phyloP scores from a whole-genome alignment of 257 asterid genomes.

The Jacaranda copaia region DNA sequence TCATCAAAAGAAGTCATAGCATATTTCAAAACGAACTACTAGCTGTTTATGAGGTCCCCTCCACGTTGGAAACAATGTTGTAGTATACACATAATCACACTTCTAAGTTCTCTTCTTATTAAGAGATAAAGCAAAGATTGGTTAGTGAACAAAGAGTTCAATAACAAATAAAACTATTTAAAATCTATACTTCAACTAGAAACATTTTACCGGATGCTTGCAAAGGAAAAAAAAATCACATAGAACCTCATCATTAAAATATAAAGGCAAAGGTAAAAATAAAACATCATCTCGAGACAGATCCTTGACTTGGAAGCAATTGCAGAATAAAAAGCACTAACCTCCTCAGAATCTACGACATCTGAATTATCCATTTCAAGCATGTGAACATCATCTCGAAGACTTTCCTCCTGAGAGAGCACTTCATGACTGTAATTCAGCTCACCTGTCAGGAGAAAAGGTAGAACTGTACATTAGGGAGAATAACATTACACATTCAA shows the following conservation, averaged over 20 bases:
- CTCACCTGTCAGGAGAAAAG: conserved; percentile 50
- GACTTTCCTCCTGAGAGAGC: conserved; percentile 54
- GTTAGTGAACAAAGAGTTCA: background rate
- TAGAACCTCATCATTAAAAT: background rate
- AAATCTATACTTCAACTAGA: conserved; percentile 9
- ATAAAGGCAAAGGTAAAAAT: conserved; percentile 14
- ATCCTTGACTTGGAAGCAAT: conserved; percentile 34
- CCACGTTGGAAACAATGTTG: background rate
- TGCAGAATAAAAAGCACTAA: conserved; percentile 42
- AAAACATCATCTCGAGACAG: conserved; percentile 10
- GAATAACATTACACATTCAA: background rate
- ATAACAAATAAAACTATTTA: background rate
- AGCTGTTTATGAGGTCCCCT: background rate
- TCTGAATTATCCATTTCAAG: conserved; percentile 49
- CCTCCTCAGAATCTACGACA: conserved; percentile 63
- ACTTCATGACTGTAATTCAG: conserved; percentile 43
- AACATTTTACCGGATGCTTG: conserved; percentile 5
- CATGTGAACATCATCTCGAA: conserved; percentile 50
- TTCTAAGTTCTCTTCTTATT: background rate
- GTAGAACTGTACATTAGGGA: conserved; percentile 31
- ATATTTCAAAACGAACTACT: background rate
- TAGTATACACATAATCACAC: background rate
- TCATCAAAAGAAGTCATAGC: background rate
- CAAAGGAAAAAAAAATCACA: conserved; percentile 19
- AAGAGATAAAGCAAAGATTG: background rate